Conservation (phyloP, 2,329 filamentous ascomycete species). For the Penicillium sp. region DNA sequence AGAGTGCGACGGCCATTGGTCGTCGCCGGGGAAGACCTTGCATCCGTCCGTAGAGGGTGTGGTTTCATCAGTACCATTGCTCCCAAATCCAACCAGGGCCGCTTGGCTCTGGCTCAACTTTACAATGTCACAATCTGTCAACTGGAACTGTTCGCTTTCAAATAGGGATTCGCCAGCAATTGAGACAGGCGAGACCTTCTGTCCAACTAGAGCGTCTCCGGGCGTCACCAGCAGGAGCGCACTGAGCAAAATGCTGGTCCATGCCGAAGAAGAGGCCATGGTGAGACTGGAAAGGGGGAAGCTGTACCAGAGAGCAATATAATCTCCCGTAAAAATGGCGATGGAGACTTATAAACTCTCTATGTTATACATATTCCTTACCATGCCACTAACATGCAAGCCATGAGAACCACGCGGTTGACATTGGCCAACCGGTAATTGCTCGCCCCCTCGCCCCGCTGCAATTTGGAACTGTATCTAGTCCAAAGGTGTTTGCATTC, state of each 20-base stretch:
- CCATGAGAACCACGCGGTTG: constrained; percentile 2
- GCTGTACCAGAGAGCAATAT: neutral
- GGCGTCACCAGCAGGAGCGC: constrained; percentile 16
- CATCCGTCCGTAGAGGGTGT: constrained; percentile 12
- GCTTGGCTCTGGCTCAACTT: constrained; percentile 14
- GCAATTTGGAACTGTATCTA: neutral
- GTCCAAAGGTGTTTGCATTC: neutral
- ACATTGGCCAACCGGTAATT: neutral
- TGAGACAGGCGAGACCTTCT: constrained; percentile 13
- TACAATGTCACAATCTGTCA: constrained; percentile 25
- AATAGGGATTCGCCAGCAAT: constrained; percentile 24
- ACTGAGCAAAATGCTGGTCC: constrained; percentile 10
- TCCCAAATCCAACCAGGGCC: constrained; percentile 26
- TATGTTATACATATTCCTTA: neutral
- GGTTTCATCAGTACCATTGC: constrained; percentile 3
- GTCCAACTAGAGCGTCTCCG: constrained; percentile 11
- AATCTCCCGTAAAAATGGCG: neutral
- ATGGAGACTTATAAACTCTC: neutral
- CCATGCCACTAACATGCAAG: neutral
- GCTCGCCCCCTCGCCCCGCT: neutral
- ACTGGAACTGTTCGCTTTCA: constrained; percentile 27
- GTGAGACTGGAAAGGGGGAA: neutral
- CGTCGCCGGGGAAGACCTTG: constrained; percentile 29
- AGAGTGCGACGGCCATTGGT: constrained; percentile 20
- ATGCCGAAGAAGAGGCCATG: constrained; percentile 10